Conservation (phyloP, 2,329 filamentous ascomycete genomes). For the Neospermospora avenae region DNA sequence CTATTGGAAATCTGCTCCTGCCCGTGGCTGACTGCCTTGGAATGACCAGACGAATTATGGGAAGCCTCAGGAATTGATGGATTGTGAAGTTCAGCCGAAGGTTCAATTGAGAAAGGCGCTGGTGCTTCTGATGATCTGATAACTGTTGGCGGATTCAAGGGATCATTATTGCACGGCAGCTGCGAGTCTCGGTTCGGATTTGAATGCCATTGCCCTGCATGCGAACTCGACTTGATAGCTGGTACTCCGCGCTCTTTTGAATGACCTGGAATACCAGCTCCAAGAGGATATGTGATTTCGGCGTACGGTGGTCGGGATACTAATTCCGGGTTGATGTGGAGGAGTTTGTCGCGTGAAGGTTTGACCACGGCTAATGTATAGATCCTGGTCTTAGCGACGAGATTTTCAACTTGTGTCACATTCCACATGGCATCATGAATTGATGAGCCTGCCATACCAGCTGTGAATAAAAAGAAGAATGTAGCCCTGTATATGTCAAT, state of each 20-base stretch:
- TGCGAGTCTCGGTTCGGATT: background rate
- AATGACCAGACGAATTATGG: no score
- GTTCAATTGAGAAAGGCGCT: background rate
- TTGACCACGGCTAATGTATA: conserved; percentile 76
- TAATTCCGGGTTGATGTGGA: conserved; percentile 34
- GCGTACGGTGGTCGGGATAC: conserved; percentile 43
- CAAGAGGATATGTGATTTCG: conserved; percentile 59
- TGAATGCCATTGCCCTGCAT: conserved; percentile 5
- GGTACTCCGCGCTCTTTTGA: background rate
- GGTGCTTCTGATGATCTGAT: background rate
- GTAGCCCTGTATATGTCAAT: conserved; percentile 40
- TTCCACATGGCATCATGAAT: conserved; percentile 69
- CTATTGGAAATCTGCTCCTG: conserved; percentile 16
- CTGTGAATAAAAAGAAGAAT: conserved; percentile 78
- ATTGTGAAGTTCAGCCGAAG: background rate
- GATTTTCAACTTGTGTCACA: conserved; percentile 78
- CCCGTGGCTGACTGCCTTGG: no score
- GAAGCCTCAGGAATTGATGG: background rate
- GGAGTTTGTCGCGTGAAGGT: conserved; percentile 31
- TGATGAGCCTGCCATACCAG: conserved; percentile 72
- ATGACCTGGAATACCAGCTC: background rate
- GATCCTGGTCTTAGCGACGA: conserved; percentile 57
- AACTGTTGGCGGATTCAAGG: background rate
- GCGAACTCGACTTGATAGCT: background rate
- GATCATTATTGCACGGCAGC: background rate